Evolutionary conservation across 2,329 filamentous ascomycete species (phyloP).

Genomic region (Calonectria honghensis): DNA sequence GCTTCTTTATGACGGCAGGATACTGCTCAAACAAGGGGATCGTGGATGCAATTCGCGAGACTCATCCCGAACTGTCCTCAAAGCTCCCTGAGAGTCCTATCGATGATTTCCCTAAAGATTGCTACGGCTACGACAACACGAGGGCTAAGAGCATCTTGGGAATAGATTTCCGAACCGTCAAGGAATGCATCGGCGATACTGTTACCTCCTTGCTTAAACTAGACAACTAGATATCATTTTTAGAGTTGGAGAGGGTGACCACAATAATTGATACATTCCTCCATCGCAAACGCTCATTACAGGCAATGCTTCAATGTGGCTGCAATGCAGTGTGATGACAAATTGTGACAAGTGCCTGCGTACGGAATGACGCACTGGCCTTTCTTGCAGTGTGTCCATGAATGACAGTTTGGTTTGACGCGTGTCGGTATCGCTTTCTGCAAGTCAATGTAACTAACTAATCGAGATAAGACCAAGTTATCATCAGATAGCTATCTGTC

Average conservation of each 20-base stretch:
- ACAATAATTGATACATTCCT: background rate
- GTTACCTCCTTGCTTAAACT: background rate
- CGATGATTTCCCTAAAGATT: constrained; percentile 16
- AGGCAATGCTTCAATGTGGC: background rate
- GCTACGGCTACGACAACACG: constrained; percentile 13
- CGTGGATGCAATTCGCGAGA: constrained; percentile 15
- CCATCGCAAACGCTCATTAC: background rate
- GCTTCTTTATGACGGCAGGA: constrained; percentile 28
- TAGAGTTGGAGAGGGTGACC: background rate
- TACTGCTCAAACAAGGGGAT: constrained; percentile 22
- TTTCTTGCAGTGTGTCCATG: background rate
- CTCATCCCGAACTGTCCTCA: background rate
- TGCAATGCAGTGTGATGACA: background rate
- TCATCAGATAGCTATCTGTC: background rate
- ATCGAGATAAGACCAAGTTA: background rate
- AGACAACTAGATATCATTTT: background rate
- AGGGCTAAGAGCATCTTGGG: background rate
- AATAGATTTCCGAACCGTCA: background rate
- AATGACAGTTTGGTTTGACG: background rate
- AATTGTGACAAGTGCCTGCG: background rate
- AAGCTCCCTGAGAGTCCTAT: constrained; percentile 12
- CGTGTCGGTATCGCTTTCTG: background rate
- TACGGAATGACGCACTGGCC: background rate
- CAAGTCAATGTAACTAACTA: too few species aligned
- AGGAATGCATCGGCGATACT: background rate